Evolutionary conservation across 139 green algal species (phyloP).

Genomic region (Mesostigma viride): DNA sequence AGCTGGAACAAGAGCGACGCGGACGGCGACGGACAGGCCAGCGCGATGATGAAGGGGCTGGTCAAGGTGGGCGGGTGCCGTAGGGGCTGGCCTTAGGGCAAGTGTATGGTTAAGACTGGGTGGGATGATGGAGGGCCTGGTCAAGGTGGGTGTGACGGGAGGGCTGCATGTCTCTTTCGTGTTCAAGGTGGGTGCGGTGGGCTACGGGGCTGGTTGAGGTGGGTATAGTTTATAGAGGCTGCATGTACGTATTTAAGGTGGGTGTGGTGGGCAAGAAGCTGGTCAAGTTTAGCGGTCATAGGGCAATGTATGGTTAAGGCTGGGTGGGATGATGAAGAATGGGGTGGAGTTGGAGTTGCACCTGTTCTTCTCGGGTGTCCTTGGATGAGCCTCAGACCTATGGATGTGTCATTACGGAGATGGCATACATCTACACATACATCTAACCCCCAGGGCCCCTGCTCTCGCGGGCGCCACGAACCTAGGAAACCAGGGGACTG

Average conservation of each 20-base stretch:
- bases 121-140: not conserved
- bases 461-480: too few species aligned
- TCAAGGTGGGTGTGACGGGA: not conserved
- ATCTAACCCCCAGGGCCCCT: too few species aligned
- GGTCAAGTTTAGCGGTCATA: conserved; percentile 43
- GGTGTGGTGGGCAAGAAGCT: conserved; percentile 38
- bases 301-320: not conserved
- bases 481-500: too few species aligned
- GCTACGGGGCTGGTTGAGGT: not conserved
- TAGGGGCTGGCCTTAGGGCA: too few species aligned
- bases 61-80: conserved; percentile 39
- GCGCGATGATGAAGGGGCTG: conserved; percentile 36
- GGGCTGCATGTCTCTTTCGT: not conserved
- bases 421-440: too few species aligned
- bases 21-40: conserved; percentile 20
- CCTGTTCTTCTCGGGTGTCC: too few species aligned
- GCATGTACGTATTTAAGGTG: too few species aligned
- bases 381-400: too few species aligned
- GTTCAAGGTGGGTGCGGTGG: not conserved
- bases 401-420: too few species aligned
- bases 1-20: conserved; percentile 29
- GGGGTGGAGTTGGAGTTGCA: not conserved
- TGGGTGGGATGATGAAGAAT: not conserved
- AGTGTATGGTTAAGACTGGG: not conserved
- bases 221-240: not conserved